These are phyloP conservation scores for Fragaria ananassa DNA, from an alignment of 306 rosid genomes.

Conservation along the genomic window DNA sequence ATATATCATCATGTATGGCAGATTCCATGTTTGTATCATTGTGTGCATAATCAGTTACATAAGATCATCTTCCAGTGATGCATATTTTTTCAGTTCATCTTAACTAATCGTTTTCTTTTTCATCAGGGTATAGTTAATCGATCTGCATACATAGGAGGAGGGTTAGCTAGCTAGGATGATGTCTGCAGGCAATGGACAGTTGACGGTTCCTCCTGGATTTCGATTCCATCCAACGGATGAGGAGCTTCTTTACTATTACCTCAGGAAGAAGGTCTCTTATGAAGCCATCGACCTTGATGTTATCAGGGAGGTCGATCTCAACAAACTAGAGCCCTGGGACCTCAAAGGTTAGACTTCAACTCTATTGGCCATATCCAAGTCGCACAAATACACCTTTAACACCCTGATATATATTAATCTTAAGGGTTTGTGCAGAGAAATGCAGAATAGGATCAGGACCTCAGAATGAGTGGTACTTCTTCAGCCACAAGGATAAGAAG, in stretches of 20 bases:
- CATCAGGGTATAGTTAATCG: neutral
- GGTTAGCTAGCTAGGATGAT: conserved; percentile 37
- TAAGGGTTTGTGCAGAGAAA: conserved; percentile 46
- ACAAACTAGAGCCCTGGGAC: conserved; percentile 98
- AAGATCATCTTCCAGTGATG: neutral
- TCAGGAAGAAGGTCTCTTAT: conserved; percentile 86
- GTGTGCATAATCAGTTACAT: neutral
- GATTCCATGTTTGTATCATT: neutral
- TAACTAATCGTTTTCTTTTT: neutral
- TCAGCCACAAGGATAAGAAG: conserved; percentile 96
- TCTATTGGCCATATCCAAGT: no score
- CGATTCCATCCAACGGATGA: conserved; percentile 96
- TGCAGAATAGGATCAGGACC: conserved; percentile 94
- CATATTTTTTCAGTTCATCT: neutral
- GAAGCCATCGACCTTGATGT: conserved; percentile 96
- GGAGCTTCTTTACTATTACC: conserved; percentile 95
- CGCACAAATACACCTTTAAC: neutral
- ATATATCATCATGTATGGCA: neutral
- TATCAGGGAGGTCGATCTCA: conserved; percentile 86
- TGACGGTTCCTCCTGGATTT: conserved; percentile 94
- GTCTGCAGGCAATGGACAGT: conserved; percentile 61
- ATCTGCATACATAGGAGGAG: neutral
- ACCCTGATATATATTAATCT: neutral
- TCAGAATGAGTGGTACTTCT: conserved; percentile 96
- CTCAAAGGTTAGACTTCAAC: conserved; percentile 61